Evolutionary conservation across 2,329 filamentous ascomycete species (phyloP).

Genomic region (Zymoseptoria crescenta): DNA sequence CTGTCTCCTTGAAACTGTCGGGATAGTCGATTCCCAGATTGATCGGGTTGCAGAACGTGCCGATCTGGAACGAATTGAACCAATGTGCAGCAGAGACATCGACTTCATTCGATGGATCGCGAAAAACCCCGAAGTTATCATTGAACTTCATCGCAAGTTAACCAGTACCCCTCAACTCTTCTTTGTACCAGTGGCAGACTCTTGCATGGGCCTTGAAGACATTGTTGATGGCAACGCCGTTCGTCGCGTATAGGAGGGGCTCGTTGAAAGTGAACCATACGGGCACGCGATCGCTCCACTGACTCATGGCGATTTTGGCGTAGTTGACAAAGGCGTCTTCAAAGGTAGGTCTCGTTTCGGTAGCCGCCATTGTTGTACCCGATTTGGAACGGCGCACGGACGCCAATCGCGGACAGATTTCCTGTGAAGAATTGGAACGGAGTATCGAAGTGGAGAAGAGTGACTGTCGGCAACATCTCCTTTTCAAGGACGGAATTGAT

Average conservation of each 20-base stretch:
- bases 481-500: constrained; percentile 34
- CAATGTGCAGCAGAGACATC: constrained; percentile 41
- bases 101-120: constrained; percentile 31
- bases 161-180: constrained; percentile 45
- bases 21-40: constrained; percentile 48
- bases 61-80: constrained; percentile 39
- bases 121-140: constrained; percentile 32
- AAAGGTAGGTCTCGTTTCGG: constrained; percentile 2
- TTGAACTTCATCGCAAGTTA: constrained; percentile 46
- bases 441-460: constrained; percentile 39
- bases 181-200: constrained; percentile 42
- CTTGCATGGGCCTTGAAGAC: constrained; percentile 18
- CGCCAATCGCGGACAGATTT: too few relatives aligned
- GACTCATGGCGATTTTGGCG: constrained; percentile 32
- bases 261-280: constrained; percentile 38
- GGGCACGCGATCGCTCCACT: constrained; percentile 33
- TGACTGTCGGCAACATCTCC: constrained; percentile 39
- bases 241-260: constrained; percentile 23
- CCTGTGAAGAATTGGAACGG: constrained; percentile 8
- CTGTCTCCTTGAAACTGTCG: constrained; percentile 39
- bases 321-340: constrained; percentile 34
- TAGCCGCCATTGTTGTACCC: constrained; percentile 9
- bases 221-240: constrained; percentile 7
- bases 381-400: too few relatives aligned
- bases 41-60: constrained; percentile 45